A percentile compares a stretch with the other conserved stretches of the same genome.
phyloP scores from a whole-genome alignment of 208 protist species.

The Blastocrithidia nonstop region DNA sequence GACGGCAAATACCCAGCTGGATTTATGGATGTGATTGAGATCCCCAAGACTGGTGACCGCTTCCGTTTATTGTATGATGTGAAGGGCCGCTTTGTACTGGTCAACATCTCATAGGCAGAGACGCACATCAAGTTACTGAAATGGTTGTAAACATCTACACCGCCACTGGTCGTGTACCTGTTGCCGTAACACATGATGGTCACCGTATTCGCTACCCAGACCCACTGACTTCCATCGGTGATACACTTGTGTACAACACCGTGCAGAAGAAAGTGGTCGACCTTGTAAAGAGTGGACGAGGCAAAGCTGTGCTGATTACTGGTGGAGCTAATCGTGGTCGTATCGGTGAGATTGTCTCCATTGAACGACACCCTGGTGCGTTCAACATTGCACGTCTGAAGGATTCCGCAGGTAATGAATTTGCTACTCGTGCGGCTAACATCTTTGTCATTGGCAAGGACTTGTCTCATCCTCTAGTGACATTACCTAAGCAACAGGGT shows the following conservation, averaged over 20 bases:
- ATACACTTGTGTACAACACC: slow-evolving; percentile 97
- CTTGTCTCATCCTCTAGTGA: slow-evolving; percentile 77
- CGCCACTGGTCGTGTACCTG: slow-evolving; percentile 90
- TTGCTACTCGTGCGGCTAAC: slow-evolving; percentile 97
- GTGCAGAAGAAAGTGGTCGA: slow-evolving; percentile 89
- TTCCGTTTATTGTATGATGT: slow-evolving; percentile 99
- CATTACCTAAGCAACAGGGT: slow-evolving; percentile 94
- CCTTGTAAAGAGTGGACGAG: slow-evolving; percentile 79
- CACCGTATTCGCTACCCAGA: slow-evolving; percentile 99
- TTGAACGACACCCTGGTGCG: slow-evolving; percentile 90
- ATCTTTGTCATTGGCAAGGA: slow-evolving; percentile 98
- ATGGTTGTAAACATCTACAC: slow-evolving; percentile 81
- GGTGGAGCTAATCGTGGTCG: slow-evolving; percentile 96
- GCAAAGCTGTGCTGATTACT: slow-evolving; percentile 94
- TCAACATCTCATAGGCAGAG: slow-evolving; percentile 92
- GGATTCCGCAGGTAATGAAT: slow-evolving; percentile 84
- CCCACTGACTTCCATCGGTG: slow-evolving; percentile 89
- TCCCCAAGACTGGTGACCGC: slow-evolving; percentile 96
- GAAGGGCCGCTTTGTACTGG: slow-evolving; percentile 97
- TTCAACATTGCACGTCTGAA: slow-evolving; percentile 97
- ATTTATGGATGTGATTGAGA: slow-evolving; percentile 97
- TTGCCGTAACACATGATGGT: slow-evolving; percentile 97
- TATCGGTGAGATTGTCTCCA: slow-evolving; percentile 92
- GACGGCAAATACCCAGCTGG: slow-evolving; percentile 97
- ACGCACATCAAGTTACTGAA: slow-evolving; percentile 94